phyloP scores from a whole-genome alignment of 2,329 filamentous ascomycete species.

The Torrubiellomyces zombiae region DNA sequence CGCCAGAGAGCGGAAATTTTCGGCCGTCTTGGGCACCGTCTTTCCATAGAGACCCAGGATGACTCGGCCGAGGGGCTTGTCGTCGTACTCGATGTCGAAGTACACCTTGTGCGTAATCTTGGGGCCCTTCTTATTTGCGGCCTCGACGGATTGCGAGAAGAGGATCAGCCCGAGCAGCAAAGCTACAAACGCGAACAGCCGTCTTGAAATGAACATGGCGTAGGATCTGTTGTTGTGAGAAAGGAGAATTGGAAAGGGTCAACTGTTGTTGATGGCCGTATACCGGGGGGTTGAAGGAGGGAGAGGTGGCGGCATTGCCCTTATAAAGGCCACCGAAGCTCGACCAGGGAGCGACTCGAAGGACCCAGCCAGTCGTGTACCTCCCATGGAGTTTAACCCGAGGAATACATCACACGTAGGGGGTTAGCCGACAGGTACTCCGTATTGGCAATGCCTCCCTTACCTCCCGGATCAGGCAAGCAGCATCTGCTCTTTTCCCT shows the following conservation, averaged over 20 bases:
- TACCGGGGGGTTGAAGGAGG: constrained; percentile 1
- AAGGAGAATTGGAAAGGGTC: constrained; percentile 1
- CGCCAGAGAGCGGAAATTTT: constrained; percentile 65
- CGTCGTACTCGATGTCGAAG: constrained; percentile 69
- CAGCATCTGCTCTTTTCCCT: too few species aligned
- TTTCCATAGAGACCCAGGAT: constrained; percentile 77
- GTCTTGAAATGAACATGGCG: constrained; percentile 61
- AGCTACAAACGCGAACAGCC: constrained; percentile 53
- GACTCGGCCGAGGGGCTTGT: constrained; percentile 55
- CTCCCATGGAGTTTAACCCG: too few species aligned
- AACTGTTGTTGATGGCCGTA: too few species aligned
- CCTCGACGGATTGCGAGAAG: constrained; percentile 59
- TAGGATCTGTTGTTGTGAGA: constrained; percentile 6
- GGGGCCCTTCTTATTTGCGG: constrained; percentile 65
- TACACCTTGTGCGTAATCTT: constrained; percentile 95
- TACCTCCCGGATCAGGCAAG: too few species aligned
- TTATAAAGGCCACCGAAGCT: too few species aligned
- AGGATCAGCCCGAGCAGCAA: constrained; percentile 62
- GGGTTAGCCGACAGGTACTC: too few species aligned
- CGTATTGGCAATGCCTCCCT: too few species aligned
- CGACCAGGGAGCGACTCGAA: too few species aligned
- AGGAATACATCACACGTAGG: too few species aligned
- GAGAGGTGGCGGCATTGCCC: too few species aligned
- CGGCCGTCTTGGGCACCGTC: constrained; percentile 60
- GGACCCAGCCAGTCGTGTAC: too few species aligned